Percentiles rank a stretch among this genome's conserved stretches.
These are phyloP conservation scores for Solanum chacoense DNA, from an alignment of 305 asterid species.

Conservation along the genomic window DNA sequence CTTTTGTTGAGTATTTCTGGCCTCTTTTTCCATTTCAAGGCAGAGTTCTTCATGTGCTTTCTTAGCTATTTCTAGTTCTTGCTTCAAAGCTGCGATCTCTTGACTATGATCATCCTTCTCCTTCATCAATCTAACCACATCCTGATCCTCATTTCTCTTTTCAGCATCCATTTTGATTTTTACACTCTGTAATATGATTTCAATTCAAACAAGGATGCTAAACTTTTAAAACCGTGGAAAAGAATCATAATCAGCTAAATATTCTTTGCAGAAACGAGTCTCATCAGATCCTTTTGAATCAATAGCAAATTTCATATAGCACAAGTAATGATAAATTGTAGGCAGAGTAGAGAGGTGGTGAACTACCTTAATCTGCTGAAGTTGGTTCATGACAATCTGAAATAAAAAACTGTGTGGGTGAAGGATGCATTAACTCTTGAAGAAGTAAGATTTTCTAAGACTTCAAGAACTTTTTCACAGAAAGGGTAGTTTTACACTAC, in stretches of 20 bases:
- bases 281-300: background rate
- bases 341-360: background rate
- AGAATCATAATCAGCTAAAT: background rate
- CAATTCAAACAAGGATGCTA: background rate
- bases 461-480: background rate
- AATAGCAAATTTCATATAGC: background rate
- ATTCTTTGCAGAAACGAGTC: background rate
- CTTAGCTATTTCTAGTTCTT: constrained; percentile 12
- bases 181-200: constrained; percentile 33
- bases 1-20: constrained; percentile 28
- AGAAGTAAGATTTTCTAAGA: background rate
- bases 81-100: constrained; percentile 35
- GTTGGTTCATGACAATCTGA: constrained; percentile 64
- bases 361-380: constrained; percentile 55
- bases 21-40: constrained; percentile 27
- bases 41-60: constrained; percentile 25
- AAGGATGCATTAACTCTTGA: background rate
- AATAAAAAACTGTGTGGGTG: background rate
- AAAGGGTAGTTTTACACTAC: constrained; percentile 15
- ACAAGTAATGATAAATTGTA: background rate
- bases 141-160: constrained; percentile 44
- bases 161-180: constrained; percentile 37
- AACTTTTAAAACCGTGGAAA: background rate
- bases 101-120: constrained; percentile 24
- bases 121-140: constrained; percentile 19